Percentiles rank a stretch among this genome's conserved stretches.
Conservation (phyloP, 257 asterid genomes). For the Prunella vulgaris region DNA sequence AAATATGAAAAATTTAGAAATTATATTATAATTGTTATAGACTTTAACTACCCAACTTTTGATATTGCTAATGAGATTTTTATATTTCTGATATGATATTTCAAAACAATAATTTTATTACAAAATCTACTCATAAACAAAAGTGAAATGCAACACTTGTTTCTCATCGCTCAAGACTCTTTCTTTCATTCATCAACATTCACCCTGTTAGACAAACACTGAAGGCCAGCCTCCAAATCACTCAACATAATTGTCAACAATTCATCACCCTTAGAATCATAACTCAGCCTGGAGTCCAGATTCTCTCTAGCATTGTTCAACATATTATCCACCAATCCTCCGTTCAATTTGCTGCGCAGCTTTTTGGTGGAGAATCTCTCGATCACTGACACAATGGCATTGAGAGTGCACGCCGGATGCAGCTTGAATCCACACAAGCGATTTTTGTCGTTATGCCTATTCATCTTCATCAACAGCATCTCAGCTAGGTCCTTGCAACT, state of each 20-base stretch:
- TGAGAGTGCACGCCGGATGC: conserved; percentile 46
- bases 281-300: conserved; percentile 65
- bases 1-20: too few species aligned
- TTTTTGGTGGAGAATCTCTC: conserved; percentile 50
- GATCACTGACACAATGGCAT: conserved; percentile 43
- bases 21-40: too few species aligned
- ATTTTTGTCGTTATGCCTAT: conserved; percentile 45
- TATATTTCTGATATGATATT: too few species aligned
- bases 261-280: conserved; percentile 61
- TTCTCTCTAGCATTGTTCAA: conserved; percentile 66
- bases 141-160: too few species aligned
- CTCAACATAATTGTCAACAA: conserved; percentile 45
- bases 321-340: conserved; percentile 76
- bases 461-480: conserved; percentile 74
- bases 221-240: conserved; percentile 70
- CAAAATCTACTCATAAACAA: too few species aligned
- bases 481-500: conserved; percentile 64
- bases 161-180: too few species aligned
- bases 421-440: conserved; percentile 62
- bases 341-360: conserved; percentile 73
- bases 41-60: too few species aligned
- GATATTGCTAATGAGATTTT: too few species aligned
- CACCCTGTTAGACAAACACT: conserved; percentile 28
- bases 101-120: too few species aligned
- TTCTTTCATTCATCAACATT: conserved; percentile 15